Percentiles rank a stretch among this genome's conserved stretches.
These are phyloP conservation scores for Fusarium bulbicola DNA, from an alignment of 2,329 filamentous ascomycete genomes.

Conservation along the genomic window DNA sequence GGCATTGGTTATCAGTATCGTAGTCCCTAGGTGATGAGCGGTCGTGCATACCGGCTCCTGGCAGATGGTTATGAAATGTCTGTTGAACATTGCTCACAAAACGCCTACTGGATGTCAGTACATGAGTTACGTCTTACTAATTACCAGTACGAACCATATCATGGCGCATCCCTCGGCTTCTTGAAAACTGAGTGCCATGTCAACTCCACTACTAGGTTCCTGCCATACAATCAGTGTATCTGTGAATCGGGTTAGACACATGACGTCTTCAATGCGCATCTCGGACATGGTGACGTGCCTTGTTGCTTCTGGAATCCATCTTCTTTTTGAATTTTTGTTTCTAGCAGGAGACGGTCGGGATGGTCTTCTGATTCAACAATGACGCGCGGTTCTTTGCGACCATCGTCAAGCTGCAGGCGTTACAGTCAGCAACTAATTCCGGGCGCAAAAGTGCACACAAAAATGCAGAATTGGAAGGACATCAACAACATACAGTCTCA, in stretches of 20 bases:
- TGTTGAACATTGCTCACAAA: slow-evolving; percentile 90
- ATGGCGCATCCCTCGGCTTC: slow-evolving; percentile 92
- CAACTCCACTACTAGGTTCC: slow-evolving; percentile 80
- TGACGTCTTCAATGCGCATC: slow-evolving; percentile 29
- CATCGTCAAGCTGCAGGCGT: slow-evolving; percentile 60
- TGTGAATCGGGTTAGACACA: slow-evolving; percentile 52
- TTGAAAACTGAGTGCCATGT: slow-evolving; percentile 99
- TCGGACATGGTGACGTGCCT: slow-evolving; percentile 63
- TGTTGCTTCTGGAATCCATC: slow-evolving; percentile 99
- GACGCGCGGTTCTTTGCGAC: slow-evolving; percentile 84
- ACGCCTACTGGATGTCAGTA: slow-evolving; percentile 68
- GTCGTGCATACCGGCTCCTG: slow-evolving; percentile 65
- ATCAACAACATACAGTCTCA: slow-evolving; percentile 69
- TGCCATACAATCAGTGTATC: slow-evolving; percentile 99
- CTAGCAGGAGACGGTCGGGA: slow-evolving; percentile 81
- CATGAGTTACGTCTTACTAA: background rate
- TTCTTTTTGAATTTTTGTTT: slow-evolving; percentile 90
- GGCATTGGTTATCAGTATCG: slow-evolving; percentile 40
- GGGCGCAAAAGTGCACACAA: slow-evolving; percentile 13
- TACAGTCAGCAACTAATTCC: slow-evolving; percentile 40
- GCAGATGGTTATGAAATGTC: slow-evolving; percentile 69
- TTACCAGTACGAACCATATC: slow-evolving; percentile 75
- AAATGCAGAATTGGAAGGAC: slow-evolving; percentile 9
- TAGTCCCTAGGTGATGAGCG: background rate
- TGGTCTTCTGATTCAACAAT: slow-evolving; percentile 94